Evolutionary conservation across 495 filamentous ascomycete genomes (phyloP).

Genomic region (Penicillium malachiteum): DNA sequence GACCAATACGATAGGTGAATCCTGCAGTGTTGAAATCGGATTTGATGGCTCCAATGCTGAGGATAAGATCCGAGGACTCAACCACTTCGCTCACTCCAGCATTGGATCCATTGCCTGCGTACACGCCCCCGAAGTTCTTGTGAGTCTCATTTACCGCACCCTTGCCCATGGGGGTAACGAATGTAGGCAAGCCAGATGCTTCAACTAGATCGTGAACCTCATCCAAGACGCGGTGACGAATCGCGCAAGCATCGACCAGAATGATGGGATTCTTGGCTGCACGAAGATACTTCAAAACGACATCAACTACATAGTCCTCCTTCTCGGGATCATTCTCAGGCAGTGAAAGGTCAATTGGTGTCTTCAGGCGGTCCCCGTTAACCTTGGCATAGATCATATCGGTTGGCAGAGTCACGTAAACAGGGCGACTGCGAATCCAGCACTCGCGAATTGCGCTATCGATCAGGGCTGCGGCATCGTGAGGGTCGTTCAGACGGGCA

Average conservation of each 20-base stretch:
- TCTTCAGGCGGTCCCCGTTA: slow-evolving; percentile 67
- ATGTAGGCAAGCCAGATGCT: slow-evolving; percentile 74
- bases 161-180: slow-evolving; percentile 92
- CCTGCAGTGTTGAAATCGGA: slow-evolving; percentile 92
- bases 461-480: slow-evolving; percentile 69
- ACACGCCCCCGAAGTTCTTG: slow-evolving; percentile 79
- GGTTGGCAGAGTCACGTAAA: slow-evolving; percentile 84
- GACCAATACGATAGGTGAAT: slow-evolving; percentile 80
- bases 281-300: slow-evolving; percentile 73
- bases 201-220: slow-evolving; percentile 78
- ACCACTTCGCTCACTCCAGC: slow-evolving; percentile 68
- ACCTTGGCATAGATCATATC: slow-evolving; percentile 82
- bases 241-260: slow-evolving; percentile 87
- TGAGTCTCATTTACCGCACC: slow-evolving; percentile 78
- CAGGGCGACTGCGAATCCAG: slow-evolving; percentile 68
- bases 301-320: slow-evolving; percentile 81
- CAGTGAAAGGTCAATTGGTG: slow-evolving; percentile 63
- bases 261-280: slow-evolving; percentile 77
- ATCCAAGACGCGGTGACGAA: slow-evolving; percentile 71
- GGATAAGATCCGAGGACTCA: slow-evolving; percentile 77
- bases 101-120: slow-evolving; percentile 77
- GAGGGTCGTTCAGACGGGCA: slow-evolving; percentile 65
- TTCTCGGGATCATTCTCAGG: slow-evolving; percentile 67
- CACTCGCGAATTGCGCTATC: slow-evolving; percentile 81
- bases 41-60: slow-evolving; percentile 79